Evolutionary conservation across 495 filamentous ascomycete genomes (phyloP).

Genomic region (Parmelia sp.): DNA sequence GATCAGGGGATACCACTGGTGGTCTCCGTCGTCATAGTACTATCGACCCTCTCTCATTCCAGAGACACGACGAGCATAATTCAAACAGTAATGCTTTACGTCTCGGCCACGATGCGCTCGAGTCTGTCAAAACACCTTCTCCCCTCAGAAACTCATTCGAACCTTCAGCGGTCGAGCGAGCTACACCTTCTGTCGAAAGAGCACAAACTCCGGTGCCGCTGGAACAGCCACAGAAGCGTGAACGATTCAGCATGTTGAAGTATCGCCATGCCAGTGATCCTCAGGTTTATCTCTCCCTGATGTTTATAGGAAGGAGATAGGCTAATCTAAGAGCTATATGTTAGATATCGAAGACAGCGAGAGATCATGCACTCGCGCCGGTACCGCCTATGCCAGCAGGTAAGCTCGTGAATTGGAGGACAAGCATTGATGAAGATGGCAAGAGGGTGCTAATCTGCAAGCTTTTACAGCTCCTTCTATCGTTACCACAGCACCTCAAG

Average conservation of each 20-base stretch:
- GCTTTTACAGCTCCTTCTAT: constrained; percentile 67
- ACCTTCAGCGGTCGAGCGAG: constrained; percentile 8
- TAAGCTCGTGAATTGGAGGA: constrained; percentile 38
- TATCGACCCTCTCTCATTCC: constrained; percentile 29
- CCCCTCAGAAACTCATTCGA: constrained; percentile 21
- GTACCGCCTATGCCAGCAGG: constrained; percentile 67
- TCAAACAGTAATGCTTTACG: background rate
- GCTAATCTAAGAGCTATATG: background rate
- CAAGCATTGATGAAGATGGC: background rate
- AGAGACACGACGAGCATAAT: constrained; percentile 24
- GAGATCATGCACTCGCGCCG: constrained; percentile 56
- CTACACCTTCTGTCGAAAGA: constrained; percentile 8
- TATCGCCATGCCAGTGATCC: constrained; percentile 92
- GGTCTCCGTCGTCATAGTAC: constrained; percentile 36
- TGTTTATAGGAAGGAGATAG: background rate
- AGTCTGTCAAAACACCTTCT: constrained; percentile 16
- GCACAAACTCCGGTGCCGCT: constrained; percentile 11
- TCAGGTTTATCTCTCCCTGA: constrained; percentile 45
- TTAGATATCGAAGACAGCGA: constrained; percentile 57
- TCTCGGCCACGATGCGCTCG: constrained; percentile 6
- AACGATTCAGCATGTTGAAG: constrained; percentile 84
- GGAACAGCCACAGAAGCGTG: constrained; percentile 33
- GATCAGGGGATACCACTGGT: constrained; percentile 27
- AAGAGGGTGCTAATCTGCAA: constrained; percentile 15
- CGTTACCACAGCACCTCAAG: constrained; percentile 86